Conservation (phyloP, 441 rosid genomes). For the Bocquillonia castaneifolia region DNA sequence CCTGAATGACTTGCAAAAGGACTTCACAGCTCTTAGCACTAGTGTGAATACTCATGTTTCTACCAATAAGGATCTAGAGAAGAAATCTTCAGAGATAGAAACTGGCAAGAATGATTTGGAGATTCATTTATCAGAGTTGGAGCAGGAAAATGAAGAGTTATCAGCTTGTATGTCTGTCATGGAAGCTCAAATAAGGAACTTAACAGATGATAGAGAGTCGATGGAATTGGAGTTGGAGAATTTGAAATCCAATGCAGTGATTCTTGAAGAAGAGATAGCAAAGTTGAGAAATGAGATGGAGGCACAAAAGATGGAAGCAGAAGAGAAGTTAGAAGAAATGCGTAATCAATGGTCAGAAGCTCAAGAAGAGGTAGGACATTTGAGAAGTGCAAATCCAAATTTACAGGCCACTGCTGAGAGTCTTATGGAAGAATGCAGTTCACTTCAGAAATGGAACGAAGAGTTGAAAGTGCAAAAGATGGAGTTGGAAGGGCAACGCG, state of each 20-base stretch:
- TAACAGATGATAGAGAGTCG: conserved; percentile 35
- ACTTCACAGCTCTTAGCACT: conserved; percentile 30
- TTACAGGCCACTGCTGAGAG: conserved; percentile 31
- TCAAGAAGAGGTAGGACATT: conserved; percentile 30
- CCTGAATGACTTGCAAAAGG: conserved; percentile 40
- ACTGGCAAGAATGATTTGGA: conserved; percentile 31
- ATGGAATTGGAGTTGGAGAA: conserved; percentile 28
- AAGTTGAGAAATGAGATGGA: conserved; percentile 31
- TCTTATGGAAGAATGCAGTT: conserved; percentile 33
- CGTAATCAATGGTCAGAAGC: conserved; percentile 30
- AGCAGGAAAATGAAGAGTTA: conserved; percentile 38
- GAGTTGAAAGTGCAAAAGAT: conserved; percentile 34
- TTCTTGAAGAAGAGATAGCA: conserved; percentile 32
- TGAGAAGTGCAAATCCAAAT: conserved; percentile 28
- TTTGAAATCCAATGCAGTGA: conserved; percentile 26
- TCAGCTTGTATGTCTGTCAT: conserved; percentile 27
- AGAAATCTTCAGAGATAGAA: conserved; percentile 39
- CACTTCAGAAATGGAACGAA: conserved; percentile 32
- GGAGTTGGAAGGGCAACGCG: conserved; percentile 36
- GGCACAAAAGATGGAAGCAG: conserved; percentile 23
- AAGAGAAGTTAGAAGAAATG: conserved; percentile 27
- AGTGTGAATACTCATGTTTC: conserved; percentile 41
- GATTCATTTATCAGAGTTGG: conserved; percentile 28
- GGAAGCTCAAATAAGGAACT: conserved; percentile 36
- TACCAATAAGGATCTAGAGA: conserved; percentile 35